Conservation (phyloP, 2,329 filamentous ascomycete genomes). For the Penicillium sp. region DNA sequence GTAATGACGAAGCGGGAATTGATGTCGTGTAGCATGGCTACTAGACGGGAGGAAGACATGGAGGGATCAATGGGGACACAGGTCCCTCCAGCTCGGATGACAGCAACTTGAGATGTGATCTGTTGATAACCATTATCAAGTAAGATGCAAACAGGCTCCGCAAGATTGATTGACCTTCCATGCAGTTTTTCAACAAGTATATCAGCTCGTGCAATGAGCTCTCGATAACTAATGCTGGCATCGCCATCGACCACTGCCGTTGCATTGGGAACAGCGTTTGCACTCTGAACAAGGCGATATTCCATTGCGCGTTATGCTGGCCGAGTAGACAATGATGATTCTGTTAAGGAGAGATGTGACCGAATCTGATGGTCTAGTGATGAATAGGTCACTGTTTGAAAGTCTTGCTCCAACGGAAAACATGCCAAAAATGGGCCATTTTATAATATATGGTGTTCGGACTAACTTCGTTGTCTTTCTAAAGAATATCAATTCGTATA, state of each 20-base stretch:
- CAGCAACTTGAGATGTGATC: background rate
- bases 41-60: background rate
- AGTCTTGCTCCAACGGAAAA: too few relatives aligned
- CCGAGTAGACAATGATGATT: background rate
- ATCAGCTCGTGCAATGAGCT: constrained; percentile 1
- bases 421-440: too few relatives aligned
- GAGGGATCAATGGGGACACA: background rate
- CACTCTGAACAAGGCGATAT: background rate
- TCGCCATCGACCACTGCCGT: background rate
- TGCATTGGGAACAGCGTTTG: background rate
- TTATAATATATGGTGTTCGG: too few relatives aligned
- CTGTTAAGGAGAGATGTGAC: background rate
- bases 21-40: background rate
- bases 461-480: too few relatives aligned
- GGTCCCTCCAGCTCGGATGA: constrained; percentile 2
- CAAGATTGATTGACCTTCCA: background rate
- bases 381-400: background rate
- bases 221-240: background rate
- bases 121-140: background rate
- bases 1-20: background rate
- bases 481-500: too few relatives aligned
- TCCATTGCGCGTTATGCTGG: background rate
- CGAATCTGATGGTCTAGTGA: background rate
- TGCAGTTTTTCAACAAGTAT: background rate
- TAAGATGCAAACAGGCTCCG: background rate